Base-by-base conservation (phyloP, 2,329 filamentous ascomycete genomes). In the Fusarium nanum region DNA sequence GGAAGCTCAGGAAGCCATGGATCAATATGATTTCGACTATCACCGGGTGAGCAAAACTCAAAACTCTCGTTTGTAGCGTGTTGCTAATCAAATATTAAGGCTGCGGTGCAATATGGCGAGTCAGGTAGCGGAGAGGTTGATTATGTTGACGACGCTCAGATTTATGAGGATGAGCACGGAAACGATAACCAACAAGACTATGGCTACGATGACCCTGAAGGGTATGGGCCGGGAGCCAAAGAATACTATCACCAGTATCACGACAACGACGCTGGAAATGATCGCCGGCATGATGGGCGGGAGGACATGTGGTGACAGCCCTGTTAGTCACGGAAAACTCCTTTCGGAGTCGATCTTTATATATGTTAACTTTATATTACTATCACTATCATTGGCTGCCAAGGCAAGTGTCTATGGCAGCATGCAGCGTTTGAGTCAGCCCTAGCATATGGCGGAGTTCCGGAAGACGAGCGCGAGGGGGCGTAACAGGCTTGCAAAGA, bases 11-110 rank as follows among this genome's bases (percentile, higher is more conserved):
- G 81, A 85, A 66, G 81, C 82, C 65, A 81, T 85, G 63, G 84
- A 85, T 67, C 83, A 82, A 56, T 87, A 86, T 72, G 83, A 85
- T 71, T 86, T 83, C 73, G 84, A 87, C 70, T 87, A 87, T 72
- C 84, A 86, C 70, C 78, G 84, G 70, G 84, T 86, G 76, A 80
- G 84, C 80, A 13, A 11, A n/a, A 4, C 13, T 23, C 22, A 14
- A 9, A 20, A n/a, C 3, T 37, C 14, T 28, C 16, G 5, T 18
- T 40, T 34, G 13, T 20, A 27, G 20, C 20, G 16, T 28, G 34
- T 52, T 47, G 20, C 48, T 64, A 58, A 74, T 27, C 49, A 48
- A 5, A 42, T 52, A 5, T 37, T 1, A 45, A 86, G 83, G 81
- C 80, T 61, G 77, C 82, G 54, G 81, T 80, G 45, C 82, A 85